phyloP scores from a whole-genome alignment of 2,329 filamentous ascomycete genomes.

The Cordyceps cateniannulata region DNA sequence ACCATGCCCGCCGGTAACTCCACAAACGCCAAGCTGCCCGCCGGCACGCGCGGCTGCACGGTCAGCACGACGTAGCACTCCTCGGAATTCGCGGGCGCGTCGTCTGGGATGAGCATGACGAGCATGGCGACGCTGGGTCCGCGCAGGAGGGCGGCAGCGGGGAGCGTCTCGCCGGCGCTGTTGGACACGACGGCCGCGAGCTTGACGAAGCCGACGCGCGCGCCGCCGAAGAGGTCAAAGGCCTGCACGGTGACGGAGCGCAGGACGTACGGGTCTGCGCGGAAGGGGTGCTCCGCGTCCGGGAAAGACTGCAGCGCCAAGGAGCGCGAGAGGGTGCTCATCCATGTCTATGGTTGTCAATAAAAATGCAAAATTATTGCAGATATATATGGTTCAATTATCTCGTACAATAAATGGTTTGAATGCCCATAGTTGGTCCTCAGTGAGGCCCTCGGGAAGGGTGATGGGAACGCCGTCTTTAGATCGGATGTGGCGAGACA shows the following conservation, averaged over 20 bases:
- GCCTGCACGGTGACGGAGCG: constrained; percentile 46
- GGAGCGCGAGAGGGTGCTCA: constrained; percentile 39
- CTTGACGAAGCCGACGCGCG: constrained; percentile 51
- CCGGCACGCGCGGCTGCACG: constrained; percentile 51
- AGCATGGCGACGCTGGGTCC: constrained; percentile 57
- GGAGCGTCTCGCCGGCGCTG: constrained; percentile 39
- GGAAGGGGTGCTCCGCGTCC: constrained; percentile 41
- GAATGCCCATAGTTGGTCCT: constrained; percentile 40
- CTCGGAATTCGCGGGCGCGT: constrained; percentile 27
- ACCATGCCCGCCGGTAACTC: constrained; percentile 56
- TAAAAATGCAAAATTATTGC: too few species aligned
- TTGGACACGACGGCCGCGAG: constrained; percentile 44
- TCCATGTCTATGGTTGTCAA: constrained; percentile 37
- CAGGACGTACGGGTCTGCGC: constrained; percentile 46
- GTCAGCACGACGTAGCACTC: constrained; percentile 54
- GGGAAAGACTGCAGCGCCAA: constrained; percentile 36
- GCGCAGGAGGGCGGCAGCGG: constrained; percentile 50
- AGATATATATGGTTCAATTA: too few species aligned
- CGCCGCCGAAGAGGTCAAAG: constrained; percentile 43
- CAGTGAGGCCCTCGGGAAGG: constrained; percentile 37
- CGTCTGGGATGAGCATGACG: constrained; percentile 48
- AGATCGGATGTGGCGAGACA: constrained; percentile 4
- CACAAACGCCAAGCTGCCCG: constrained; percentile 46
- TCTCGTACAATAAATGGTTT: constrained; percentile 48
- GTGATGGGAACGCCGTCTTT: constrained; percentile 32